These are phyloP conservation scores for Chlorophyllum brunneum DNA, from an alignment of 768 basidiomycete genomes.

Conservation along the genomic window DNA sequence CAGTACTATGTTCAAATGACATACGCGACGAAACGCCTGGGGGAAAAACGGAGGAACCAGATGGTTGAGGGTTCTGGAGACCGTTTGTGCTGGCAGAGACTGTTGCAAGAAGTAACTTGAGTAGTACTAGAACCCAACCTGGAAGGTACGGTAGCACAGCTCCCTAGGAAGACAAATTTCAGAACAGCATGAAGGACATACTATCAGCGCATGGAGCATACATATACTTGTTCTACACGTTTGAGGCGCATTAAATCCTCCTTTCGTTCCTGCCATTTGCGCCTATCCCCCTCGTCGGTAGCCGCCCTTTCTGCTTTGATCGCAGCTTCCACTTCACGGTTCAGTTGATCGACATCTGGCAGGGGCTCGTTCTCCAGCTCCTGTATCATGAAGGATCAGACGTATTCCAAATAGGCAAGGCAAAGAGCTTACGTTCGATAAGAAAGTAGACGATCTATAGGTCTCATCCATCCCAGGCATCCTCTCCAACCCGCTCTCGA, in stretches of 20 bases:
- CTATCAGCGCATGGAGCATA: constrained; percentile 34
- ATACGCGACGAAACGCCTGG: constrained; percentile 66
- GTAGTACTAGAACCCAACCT: constrained; percentile 87
- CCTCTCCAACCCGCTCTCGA: constrained; percentile 86
- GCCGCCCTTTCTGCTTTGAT: constrained; percentile 44
- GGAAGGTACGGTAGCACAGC: constrained; percentile 80
- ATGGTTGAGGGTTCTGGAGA: constrained; percentile 59
- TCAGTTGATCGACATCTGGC: constrained; percentile 67
- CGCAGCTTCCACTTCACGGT: constrained; percentile 71
- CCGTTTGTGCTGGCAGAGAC: constrained; percentile 73
- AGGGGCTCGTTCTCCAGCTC: constrained; percentile 65
- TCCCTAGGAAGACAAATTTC: constrained; percentile 43
- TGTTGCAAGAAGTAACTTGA: constrained; percentile 90
- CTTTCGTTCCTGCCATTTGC: constrained; percentile 61
- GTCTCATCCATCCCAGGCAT: constrained; percentile 67
- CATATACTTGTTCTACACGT: constrained; percentile 91
- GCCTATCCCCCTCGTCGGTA: constrained; percentile 34
- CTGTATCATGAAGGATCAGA: constrained; percentile 23
- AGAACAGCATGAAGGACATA: neutral
- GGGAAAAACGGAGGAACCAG: constrained; percentile 68
- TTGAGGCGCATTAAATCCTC: constrained; percentile 86
- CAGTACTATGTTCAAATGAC: constrained; percentile 15
- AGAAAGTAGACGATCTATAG: constrained; percentile 47
- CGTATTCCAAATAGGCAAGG: neutral
- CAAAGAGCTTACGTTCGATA: constrained; percentile 29